Base-by-base conservation (phyloP, 208 protist genomes). In the Crithidia acanthocephali region DNA sequence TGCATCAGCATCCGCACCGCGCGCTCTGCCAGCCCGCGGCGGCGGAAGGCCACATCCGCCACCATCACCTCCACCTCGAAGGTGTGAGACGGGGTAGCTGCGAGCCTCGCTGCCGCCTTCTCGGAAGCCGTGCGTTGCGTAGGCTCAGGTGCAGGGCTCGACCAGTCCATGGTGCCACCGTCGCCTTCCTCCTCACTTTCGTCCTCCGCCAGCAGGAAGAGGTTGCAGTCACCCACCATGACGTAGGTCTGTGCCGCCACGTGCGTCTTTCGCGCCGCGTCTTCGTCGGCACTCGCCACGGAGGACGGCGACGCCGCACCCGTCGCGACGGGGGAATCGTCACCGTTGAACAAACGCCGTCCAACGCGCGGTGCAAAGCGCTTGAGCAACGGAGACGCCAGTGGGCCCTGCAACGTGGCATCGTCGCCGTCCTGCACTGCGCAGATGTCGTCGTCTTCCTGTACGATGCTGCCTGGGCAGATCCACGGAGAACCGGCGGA, bases 51-150 rank as follows among this genome's bases (percentile, higher is more conserved):
- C 18, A 53, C 37, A 27, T 98, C 91, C 0, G 93, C 93, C 22
- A 98, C 76, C 93, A 97, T 97, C 47, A 97, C 87, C 72, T 97
- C 86, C 53, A 97, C 87, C 59, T 98, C 95, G 74, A 91, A 96
- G 27, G 72, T 77, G 58, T 74, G 79, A 42, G 55, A 67, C 9
- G 60, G 63, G 11, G 48, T 37, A 27, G 22, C 44, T 27, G 45
- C 22, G n/a, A n/a, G n/a, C n/a, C n/a, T n/a, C n/a, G n/a, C n/a
- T n/a, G n/a, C n/a, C n/a, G n/a, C n/a, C n/a, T n/a, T n/a, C n/a
- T n/a, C n/a, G n/a, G n/a, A n/a, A 33, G 42, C 27, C 25, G 33
- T 15, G 1, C 2, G 1, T 18, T 2, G 9, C 9, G 51, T 15
- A 22, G 6, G 22, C 25, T 32, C 13, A 11, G 45, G 4, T 16